Evolutionary conservation across 495 filamentous ascomycete genomes (phyloP).

Genomic region (Geopyxis carbonaria): DNA sequence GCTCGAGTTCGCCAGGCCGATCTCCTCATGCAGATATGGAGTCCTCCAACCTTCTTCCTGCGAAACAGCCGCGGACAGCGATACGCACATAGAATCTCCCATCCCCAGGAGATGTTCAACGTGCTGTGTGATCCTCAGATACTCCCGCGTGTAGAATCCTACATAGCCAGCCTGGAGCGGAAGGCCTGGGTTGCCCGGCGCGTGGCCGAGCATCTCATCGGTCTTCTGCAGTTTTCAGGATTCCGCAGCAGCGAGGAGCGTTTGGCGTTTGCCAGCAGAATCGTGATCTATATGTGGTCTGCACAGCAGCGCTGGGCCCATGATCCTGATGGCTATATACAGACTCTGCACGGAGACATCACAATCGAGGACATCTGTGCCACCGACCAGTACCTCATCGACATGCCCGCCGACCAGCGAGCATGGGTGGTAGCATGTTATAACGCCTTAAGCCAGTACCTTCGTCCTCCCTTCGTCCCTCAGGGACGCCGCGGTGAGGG

Average conservation of each 20-base stretch:
- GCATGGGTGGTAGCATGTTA: conserved; percentile 16
- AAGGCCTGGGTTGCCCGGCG: conserved; percentile 13
- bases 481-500: conserved; percentile 15
- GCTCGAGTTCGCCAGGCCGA: conserved; percentile 21
- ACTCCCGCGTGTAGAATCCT: conserved; percentile 17
- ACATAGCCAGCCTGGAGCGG: conserved; percentile 18
- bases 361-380: conserved; percentile 5
- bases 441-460: conserved; percentile 17
- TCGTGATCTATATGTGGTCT: conserved; percentile 24
- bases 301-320: conserved; percentile 22
- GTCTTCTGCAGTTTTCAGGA: conserved; percentile 11
- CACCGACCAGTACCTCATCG: conserved; percentile 20
- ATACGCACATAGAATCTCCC: not conserved
- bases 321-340: conserved; percentile 24
- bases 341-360: conserved; percentile 4
- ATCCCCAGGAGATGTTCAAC: conserved; percentile 19
- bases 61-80: conserved; percentile 2
- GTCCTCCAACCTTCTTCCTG: conserved; percentile 25
- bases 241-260: conserved; percentile 7
- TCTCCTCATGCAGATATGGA: conserved; percentile 25
- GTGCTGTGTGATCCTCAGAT: conserved; percentile 20
- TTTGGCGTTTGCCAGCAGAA: conserved; percentile 11
- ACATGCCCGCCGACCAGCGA: conserved; percentile 12
- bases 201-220: conserved; percentile 20
- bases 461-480: conserved; percentile 22